A percentile compares a stretch with the other conserved stretches of the same genome.
phyloP scores from a whole-genome alignment of 306 rosid genomes.

The Luffa aegyptiaca region DNA sequence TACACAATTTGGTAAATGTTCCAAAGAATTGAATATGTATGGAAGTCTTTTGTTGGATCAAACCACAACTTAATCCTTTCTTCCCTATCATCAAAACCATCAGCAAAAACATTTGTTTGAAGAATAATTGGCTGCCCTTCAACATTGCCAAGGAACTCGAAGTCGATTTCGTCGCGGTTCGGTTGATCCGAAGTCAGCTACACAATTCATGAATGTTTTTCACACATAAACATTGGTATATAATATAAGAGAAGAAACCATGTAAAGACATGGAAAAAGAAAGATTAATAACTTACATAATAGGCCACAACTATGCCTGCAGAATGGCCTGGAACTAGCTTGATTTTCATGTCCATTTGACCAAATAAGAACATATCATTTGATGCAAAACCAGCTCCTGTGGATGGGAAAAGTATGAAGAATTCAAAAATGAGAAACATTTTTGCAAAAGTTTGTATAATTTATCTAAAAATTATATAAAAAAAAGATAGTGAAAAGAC shows the following conservation, averaged over 20 bases:
- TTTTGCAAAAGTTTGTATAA: no score
- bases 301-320: slow-evolving; percentile 89
- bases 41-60: slow-evolving; percentile 84
- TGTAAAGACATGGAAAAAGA: neutral
- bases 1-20: slow-evolving; percentile 87
- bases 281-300: slow-evolving; percentile 38
- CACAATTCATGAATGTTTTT: slow-evolving; percentile 2
- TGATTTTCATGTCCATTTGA: slow-evolving; percentile 81
- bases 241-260: neutral
- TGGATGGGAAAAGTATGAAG: slow-evolving; percentile 3
- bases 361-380: slow-evolving; percentile 84
- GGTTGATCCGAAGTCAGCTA: slow-evolving; percentile 86
- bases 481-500: neutral
- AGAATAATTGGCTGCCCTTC: slow-evolving; percentile 59
- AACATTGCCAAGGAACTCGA: slow-evolving; percentile 85
- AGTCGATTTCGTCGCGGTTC: slow-evolving; percentile 74
- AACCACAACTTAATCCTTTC: slow-evolving; percentile 89
- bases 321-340: slow-evolving; percentile 75
- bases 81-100: slow-evolving; percentile 67
- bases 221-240: neutral
- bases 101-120: slow-evolving; percentile 72
- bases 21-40: slow-evolving; percentile 79
- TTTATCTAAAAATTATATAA: no score
- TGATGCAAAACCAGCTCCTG: slow-evolving; percentile 81
- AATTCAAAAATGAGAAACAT: neutral